Evolutionary conservation across 2,329 filamentous ascomycete species (phyloP).

Genomic region (Fusarium sp.): DNA sequence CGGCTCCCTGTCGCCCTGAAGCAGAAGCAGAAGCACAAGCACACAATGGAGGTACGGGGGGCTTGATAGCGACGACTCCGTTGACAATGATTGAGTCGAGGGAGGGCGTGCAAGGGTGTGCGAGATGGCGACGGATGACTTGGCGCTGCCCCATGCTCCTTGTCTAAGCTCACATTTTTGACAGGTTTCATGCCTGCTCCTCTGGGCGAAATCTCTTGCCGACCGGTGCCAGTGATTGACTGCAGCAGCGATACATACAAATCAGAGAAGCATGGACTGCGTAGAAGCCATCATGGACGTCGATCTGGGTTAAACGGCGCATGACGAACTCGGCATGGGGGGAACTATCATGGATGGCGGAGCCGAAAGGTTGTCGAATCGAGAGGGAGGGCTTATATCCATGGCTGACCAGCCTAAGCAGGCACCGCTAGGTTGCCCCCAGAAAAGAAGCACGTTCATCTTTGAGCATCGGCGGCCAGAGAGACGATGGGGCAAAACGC

Average conservation of each 20-base stretch:
- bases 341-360: conserved; percentile 18
- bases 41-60: conserved; percentile 23
- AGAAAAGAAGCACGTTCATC: conserved; percentile 14
- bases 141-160: conserved; percentile 39
- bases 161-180: conserved; percentile 21
- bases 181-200: conserved; percentile 10
- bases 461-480: conserved; percentile 5
- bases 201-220: neutral
- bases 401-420: conserved; percentile 12
- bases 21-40: conserved; percentile 1
- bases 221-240: neutral
- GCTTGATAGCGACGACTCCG: conserved; percentile 24
- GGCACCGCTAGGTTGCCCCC: conserved; percentile 12
- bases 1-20: conserved; percentile 16
- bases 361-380: conserved; percentile 18
- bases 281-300: conserved; percentile 16
- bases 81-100: conserved; percentile 35
- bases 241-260: neutral
- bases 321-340: conserved; percentile 8
- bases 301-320: conserved; percentile 26
- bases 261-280: conserved; percentile 6
- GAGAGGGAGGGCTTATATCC: conserved; percentile 14
- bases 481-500: conserved; percentile 13
- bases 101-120: conserved; percentile 43
- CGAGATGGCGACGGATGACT: conserved; percentile 45